Conservation (phyloP, 495 filamentous ascomycete genomes). For the Hypoxylon intermedium region DNA sequence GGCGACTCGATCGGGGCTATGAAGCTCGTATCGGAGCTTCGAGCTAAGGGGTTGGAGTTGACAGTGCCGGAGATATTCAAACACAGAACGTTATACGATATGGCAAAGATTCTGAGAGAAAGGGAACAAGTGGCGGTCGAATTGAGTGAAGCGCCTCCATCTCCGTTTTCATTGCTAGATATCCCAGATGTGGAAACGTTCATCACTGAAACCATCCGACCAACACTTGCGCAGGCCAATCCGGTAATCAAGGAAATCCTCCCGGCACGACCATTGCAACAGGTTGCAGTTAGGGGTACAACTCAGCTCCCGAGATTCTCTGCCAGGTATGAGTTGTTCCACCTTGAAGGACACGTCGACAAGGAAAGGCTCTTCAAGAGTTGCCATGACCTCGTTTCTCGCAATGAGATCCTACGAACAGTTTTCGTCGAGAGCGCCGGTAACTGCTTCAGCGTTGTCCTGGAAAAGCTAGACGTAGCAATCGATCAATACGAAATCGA, state of each 20-base stretch:
- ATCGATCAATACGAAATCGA: slow-evolving; percentile 63
- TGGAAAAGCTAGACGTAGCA: slow-evolving; percentile 61
- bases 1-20: slow-evolving; percentile 77
- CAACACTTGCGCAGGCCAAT: slow-evolving; percentile 49
- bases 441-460: slow-evolving; percentile 66
- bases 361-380: slow-evolving; percentile 39
- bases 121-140: slow-evolving; percentile 20
- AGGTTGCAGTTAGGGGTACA: slow-evolving; percentile 66
- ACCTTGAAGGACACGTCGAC: slow-evolving; percentile 43
- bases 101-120: slow-evolving; percentile 45
- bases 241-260: slow-evolving; percentile 62
- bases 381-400: slow-evolving; percentile 55
- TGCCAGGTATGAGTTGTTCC: slow-evolving; percentile 51
- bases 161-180: slow-evolving; percentile 45
- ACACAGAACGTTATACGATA: slow-evolving; percentile 56
- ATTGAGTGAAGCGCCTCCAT: slow-evolving; percentile 11
- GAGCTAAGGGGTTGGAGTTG: slow-evolving; percentile 57
- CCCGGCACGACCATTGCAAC: slow-evolving; percentile 69
- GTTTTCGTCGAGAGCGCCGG: slow-evolving; percentile 68
- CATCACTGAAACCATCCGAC: slow-evolving; percentile 42
- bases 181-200: slow-evolving; percentile 41
- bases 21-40: slow-evolving; percentile 68
- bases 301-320: slow-evolving; percentile 58
- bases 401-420: slow-evolving; percentile 73
- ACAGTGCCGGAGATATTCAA: slow-evolving; percentile 63